Evolutionary conservation across 768 basidiomycete species (phyloP).

Genomic region (Pleurotus cornucopiae): DNA sequence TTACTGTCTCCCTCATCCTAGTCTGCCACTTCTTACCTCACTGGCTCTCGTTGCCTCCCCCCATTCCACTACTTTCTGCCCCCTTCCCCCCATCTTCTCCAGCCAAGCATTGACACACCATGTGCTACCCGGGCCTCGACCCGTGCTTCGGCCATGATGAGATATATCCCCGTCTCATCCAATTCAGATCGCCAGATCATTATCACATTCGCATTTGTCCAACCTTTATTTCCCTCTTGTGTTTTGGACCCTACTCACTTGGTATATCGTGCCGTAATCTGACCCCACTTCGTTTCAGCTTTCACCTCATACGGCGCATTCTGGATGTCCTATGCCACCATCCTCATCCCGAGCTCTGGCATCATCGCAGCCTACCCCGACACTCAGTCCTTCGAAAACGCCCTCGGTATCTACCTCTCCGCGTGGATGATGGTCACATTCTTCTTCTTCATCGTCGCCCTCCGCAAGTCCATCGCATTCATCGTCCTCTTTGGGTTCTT

Average conservation of each 20-base stretch:
- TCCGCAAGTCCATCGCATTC: slow-evolving; percentile 36
- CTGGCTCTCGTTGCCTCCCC: background rate
- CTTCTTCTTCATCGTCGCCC: slow-evolving; percentile 43
- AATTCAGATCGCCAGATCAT: background rate
- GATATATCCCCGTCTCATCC: background rate
- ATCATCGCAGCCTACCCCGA: slow-evolving; percentile 45
- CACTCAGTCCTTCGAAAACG: slow-evolving; percentile 34
- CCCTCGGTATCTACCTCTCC: slow-evolving; percentile 64
- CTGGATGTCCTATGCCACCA: slow-evolving; percentile 74
- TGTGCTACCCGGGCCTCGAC: background rate
- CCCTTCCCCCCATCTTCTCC: background rate
- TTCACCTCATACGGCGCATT: slow-evolving; percentile 75
- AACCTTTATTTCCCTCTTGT: background rate
- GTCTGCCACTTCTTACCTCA: background rate
- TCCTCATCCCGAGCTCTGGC: slow-evolving; percentile 64
- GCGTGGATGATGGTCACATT: slow-evolving; percentile 66
- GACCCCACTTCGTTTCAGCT: slow-evolving; percentile 29
- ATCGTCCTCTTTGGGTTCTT: slow-evolving; percentile 34
- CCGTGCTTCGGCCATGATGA: background rate
- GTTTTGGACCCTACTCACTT: too few species aligned
- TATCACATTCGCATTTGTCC: background rate
- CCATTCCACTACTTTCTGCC: background rate
- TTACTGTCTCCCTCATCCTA: background rate
- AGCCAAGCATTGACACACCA: background rate
- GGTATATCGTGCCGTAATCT: background rate